phyloP scores from a whole-genome alignment of 2,329 filamentous ascomycete genomes.

The Ceratocystis harringtonii region DNA sequence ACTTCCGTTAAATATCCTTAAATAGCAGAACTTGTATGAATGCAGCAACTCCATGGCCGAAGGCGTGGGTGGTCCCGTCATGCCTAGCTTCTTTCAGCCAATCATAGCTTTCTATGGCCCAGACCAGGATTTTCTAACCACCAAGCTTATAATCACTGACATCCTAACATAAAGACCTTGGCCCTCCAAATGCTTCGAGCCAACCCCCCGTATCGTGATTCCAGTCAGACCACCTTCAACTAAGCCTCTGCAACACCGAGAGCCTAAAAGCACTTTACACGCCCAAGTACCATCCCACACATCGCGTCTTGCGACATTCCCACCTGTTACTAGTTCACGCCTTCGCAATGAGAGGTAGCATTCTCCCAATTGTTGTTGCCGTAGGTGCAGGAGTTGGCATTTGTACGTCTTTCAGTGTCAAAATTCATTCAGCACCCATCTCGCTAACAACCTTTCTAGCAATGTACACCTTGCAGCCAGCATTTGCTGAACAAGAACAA shows the following conservation, averaged over 20 bases:
- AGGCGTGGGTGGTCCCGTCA: background rate
- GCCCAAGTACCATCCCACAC: background rate
- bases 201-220: background rate
- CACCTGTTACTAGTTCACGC: background rate
- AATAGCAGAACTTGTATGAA: background rate
- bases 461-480: constrained; percentile 15
- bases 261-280: too few species aligned
- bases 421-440: background rate
- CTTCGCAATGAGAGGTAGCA: constrained; percentile 13
- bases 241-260: too few species aligned
- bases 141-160: background rate
- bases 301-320: background rate
- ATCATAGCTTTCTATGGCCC: background rate
- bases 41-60: background rate
- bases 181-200: background rate
- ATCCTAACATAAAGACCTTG: background rate
- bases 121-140: background rate
- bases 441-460: constrained; percentile 3
- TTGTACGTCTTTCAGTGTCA: constrained; percentile 5
- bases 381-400: constrained; percentile 16
- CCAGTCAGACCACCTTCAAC: too few species aligned
- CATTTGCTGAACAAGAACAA: constrained; percentile 13
- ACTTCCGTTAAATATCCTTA: too few species aligned
- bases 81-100: background rate
- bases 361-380: constrained; percentile 14